A percentile compares a stretch with the other conserved stretches of the same genome.
These are phyloP conservation scores for Hapsidospora chrysogenum DNA, from an alignment of 495 filamentous ascomycete genomes.

Conservation along the genomic window DNA sequence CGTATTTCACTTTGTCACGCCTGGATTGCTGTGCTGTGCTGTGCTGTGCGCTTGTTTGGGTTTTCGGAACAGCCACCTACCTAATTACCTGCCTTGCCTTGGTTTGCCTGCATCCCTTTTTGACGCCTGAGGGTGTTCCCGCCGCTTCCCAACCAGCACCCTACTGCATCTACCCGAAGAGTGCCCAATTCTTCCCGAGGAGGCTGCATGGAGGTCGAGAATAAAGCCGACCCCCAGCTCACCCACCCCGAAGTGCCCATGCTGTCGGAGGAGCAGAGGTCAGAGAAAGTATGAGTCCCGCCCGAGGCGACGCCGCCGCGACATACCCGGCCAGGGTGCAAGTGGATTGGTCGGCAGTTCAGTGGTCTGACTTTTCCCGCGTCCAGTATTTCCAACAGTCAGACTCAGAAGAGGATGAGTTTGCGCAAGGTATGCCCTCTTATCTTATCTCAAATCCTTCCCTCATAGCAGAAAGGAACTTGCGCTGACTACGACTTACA, in stretches of 20 bases:
- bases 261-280: constrained; percentile 8
- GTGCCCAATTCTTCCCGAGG: background rate
- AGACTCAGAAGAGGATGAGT: constrained; percentile 11
- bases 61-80: too few relatives aligned
- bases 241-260: constrained; percentile 17
- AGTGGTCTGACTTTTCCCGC: constrained; percentile 22
- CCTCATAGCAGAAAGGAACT: constrained; percentile 6
- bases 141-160: too few relatives aligned
- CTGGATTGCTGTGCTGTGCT: too few relatives aligned
- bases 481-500: constrained; percentile 1
- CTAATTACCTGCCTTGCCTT: too few relatives aligned
- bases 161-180: background rate
- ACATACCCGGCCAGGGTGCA: constrained; percentile 21
- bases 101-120: too few relatives aligned
- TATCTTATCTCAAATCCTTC: constrained; percentile 6
- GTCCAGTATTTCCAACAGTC: constrained; percentile 17
- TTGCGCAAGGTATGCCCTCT: constrained; percentile 4
- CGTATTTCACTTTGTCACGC: too few relatives aligned
- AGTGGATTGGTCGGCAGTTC: constrained; percentile 14
- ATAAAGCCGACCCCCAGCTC: constrained; percentile 19
- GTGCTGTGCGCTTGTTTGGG: too few relatives aligned
- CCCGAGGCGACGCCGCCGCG: constrained; percentile 14
- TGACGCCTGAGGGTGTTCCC: too few relatives aligned
- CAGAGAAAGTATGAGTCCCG: constrained; percentile 14
- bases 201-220: constrained; percentile 24